Evolutionary conservation across 2,329 filamentous ascomycete genomes (phyloP), one percentile per base, ranked within the genome.

Genomic region (Rugonectria rugulosa): DNA sequence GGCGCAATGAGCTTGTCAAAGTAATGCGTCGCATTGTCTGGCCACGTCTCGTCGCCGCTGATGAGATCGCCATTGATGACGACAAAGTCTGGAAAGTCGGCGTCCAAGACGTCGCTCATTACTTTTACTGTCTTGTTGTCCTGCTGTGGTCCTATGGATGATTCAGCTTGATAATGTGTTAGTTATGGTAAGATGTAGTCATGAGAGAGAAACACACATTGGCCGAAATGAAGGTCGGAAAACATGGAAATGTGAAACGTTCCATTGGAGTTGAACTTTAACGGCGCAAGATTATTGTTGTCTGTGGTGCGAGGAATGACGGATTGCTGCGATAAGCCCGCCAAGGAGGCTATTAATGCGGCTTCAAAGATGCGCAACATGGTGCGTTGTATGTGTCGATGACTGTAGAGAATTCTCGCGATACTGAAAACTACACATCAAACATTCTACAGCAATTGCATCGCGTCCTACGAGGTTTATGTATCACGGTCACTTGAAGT

Each of bases 1-100:
- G 85, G 85, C 2, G 65, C 71, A 1, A 88, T 82, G 3, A 88
- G 78, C 58, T 79, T 70, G 60, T 88, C 82, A 6, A 89, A 54
- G 45, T 87, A 85, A 4, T 71, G 62, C 0, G 81, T 84, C 48
- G 64, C 66, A 55, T 88, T 88, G 1, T 79, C 70, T 3, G 75
- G 48, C 55, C 75, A 81, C 1, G 79, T 81, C 50, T 85, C 82
- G 56, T 90, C 86, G 26, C 88, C 87, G 0, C 87, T 88, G 37
- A 89, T 85, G 1, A 90, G 74, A 62, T 91, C 88, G 10, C 88
- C 88, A 52, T 90, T 90, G 6, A 90, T 68, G 2, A 91, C 81
- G 1, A 88, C 86, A 0, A 91, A 75, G 26, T 85, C 77, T 0
- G 83, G 80, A 0, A 45, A 36, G 29, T 67, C 65, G 4, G 45